Base-by-base conservation (phyloP, 805 yeast species). In the Blastobotrys muscicola region DNA sequence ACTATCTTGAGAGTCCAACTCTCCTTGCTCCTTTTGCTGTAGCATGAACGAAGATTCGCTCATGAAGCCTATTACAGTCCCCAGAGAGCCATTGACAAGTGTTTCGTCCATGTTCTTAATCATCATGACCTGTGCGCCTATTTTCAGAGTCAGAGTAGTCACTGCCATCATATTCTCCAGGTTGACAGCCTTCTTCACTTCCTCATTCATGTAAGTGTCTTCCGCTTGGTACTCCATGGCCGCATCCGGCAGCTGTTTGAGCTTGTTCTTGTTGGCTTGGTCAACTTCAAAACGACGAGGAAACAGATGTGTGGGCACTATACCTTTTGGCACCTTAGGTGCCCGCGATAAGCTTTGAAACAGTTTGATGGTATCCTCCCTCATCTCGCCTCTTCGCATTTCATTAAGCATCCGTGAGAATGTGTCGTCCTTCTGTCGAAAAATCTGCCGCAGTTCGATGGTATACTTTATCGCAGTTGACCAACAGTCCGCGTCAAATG, bases 121-220 rank as follows among this genome's bases (percentile, higher is more conserved):
- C 71, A 85, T 78, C 96, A 92, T 89, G 1, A 92, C 97, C 61
- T 92, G 98, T 0, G 96, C 94, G 32, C 85, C 86, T 43, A 76
- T 79, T 59, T 89, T 90, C 50, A 92, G 65, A 2, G 67, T 70
- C 11, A 92, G 56, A 5, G 53, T 57, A 45, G 72, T 70, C 23
- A 81, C 83, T 37, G 92, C 94, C 82, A 89, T 80, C 33, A 85
- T 67, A 38, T 73, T 71, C 3, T 66, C 60, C 14, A 81, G 80
- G 40, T 80, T 61, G 45, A 67, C 55, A 29, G 64, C 59, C 13
- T 58, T n/a, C 45, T 32, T 53, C 52, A 47, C 54, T 12, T 35
- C 50, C 42, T 29, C 50, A 34, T 43, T 52, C 7, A 51, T 50
- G 8, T 55, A 60, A n/a, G 54, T 68, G 2, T 57, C 51, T 53